Evolutionary conservation across 2,329 filamentous ascomycete genomes (phyloP), one percentile per base, ranked within the genome.

Genomic region (Sporothrix globosa): DNA sequence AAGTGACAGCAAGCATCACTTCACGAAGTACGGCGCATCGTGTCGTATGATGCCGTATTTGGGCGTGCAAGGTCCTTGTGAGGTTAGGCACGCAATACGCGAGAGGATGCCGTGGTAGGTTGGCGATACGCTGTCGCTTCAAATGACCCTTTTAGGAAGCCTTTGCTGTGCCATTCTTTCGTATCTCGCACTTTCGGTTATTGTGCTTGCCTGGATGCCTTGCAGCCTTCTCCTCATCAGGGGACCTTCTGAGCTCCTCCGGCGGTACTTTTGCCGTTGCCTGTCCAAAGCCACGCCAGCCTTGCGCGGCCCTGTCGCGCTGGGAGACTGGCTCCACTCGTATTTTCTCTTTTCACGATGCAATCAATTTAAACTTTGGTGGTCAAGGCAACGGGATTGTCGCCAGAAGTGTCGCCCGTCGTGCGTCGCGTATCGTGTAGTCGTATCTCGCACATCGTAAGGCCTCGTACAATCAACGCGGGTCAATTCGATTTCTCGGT

Each of bases 121-220:
- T 53, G 50, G 4, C 50, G 34, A 44, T 41, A 2, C 24, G 39
- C 24, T 27, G n/a, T 63, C 58, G 58, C 39, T 63, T 63, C 39
- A 63, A 27, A 44, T 61, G 39, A 27, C 58, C n/a, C n/a, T 3
- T 61, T 61, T 61, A n/a, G 58, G 58, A 34, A 7, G n/a, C 41
- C 11, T 58, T 56, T 44, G 6, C 56, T 24, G 58, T 10, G 39
- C 58, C 21, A 19, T 60, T n/a, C 9, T 10, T 10, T 67, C 50
- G 65, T 67, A 21, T 54, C 30, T 54, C 27, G 58, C 48, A 5
- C 54, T 54, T 4, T 19, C 4, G 19, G 4, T 27, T 46, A 44
- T 56, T 54, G 21, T 54, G 46, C 63, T 48, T 54, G 63, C 27
- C 48, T 67, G 63, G 63, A 52, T 53, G 63, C 63, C 63, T 67